Percentiles rank a stretch among this genome's conserved stretches.
These are phyloP conservation scores for Lathyrus sativus DNA, from an alignment of 306 rosid genomes.

Conservation along the genomic window DNA sequence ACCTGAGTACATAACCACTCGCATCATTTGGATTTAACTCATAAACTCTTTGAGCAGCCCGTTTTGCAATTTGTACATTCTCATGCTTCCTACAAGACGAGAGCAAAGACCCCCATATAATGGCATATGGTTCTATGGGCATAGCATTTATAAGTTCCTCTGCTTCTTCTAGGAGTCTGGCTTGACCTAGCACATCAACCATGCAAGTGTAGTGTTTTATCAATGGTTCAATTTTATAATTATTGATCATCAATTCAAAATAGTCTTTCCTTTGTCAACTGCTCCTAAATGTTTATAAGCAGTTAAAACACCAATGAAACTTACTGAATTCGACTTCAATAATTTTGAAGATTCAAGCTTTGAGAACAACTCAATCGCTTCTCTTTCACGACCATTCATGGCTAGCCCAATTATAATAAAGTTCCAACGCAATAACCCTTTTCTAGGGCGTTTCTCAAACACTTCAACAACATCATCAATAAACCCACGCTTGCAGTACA, in stretches of 20 bases:
- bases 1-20: conserved; percentile 69
- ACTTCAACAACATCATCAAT: conserved; percentile 55
- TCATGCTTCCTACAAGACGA: conserved; percentile 71
- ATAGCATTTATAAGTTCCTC: conserved; percentile 59
- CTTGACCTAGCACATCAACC: conserved; percentile 80
- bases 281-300: conserved; percentile 76
- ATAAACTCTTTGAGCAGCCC: conserved; percentile 60
- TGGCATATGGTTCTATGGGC: conserved; percentile 63
- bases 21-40: conserved; percentile 71
- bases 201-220: conserved; percentile 77
- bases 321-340: conserved; percentile 60
- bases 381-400: conserved; percentile 65
- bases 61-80: conserved; percentile 60
- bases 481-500: conserved; percentile 84
- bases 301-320: conserved; percentile 75
- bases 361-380: conserved; percentile 62
- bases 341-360: conserved; percentile 55
- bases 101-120: conserved; percentile 87
- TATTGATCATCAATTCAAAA: conserved; percentile 54
- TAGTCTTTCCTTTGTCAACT: conserved; percentile 61
- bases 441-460: conserved; percentile 54
- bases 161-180: conserved; percentile 75
- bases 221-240: conserved; percentile 61
- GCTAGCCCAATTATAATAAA: conserved; percentile 77
- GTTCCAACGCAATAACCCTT: conserved; percentile 77